Base-by-base conservation (phyloP, 169 alveolate genomes). In the Neospora caninum region DNA sequence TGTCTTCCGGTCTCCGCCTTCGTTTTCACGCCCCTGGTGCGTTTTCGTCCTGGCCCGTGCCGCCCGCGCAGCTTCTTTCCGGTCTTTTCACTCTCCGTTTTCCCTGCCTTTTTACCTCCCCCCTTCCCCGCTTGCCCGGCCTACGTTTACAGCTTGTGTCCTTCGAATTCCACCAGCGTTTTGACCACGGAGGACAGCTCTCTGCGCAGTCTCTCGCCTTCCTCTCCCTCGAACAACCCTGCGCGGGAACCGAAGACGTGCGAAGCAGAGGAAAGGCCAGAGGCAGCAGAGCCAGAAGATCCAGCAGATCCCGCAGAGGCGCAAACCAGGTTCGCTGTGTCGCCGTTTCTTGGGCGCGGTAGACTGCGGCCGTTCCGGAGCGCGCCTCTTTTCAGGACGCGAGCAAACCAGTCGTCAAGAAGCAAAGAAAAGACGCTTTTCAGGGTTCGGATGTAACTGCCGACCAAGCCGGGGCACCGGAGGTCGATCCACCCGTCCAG, bases 401-500 rank as follows among this genome's bases (percentile, higher is more conserved):
- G 45, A 18, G 39, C 25, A 27, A 73, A 34, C 43, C 0, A 91
- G n/a, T 45, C 94, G 41, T 91, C 69, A 13, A 91, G 80, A 80
- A 91, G 82, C 29, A 39, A 13, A n/a, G 82, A 42, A 36, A 91
- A 82, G 7, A 91, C 41, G 22, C 49, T 83, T 53, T 91, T 91
- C 31, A 91, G 91, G 29, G 43, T 86, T 83, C 69, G 58, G 39
- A 91, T 82, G 49, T 54, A 91, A 29, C 84, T 82, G 70, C 94
- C 42, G 6, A 91, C 80, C 38, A 91, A 53, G 38, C 94, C 94
- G 0, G 94, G 91, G 49, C 94, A 91, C 18, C 91, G 64, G 73
- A 91, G 86, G 86, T 91, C 91, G 45, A 91, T 41, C 94, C 94
- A 91, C n/a, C 86, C 94, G 86, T 91, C 94, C 36, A 91, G 88